Conservation (phyloP, 139 green algal species). For the Haematococcus sp. region DNA sequence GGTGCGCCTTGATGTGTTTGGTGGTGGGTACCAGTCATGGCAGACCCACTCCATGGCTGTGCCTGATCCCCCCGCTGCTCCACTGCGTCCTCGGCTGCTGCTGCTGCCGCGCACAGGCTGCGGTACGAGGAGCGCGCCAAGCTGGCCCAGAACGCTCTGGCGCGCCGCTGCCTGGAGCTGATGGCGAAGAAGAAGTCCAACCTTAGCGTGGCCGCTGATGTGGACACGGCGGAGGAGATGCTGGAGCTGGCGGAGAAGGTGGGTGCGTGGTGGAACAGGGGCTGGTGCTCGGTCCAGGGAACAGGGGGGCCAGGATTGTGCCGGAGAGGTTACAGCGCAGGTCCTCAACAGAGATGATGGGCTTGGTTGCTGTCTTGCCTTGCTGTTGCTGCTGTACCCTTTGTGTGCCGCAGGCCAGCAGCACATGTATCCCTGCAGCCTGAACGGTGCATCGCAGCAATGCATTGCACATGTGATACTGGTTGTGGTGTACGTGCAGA, state of each 20-base stretch:
- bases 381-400: too few species aligned
- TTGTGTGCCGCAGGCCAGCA: not conserved
- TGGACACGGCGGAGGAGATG: slow-evolving; percentile 86
- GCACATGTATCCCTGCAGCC: too few species aligned
- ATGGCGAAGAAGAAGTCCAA: slow-evolving; percentile 96
- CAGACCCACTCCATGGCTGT: too few species aligned
- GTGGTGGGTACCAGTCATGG: too few species aligned
- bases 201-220: slow-evolving; percentile 94
- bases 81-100: too few species aligned
- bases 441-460: too few species aligned
- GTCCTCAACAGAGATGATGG: not conserved
- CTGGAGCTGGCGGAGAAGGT: slow-evolving; percentile 86
- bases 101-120: slow-evolving; percentile 45
- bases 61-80: not conserved
- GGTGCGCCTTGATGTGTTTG: not conserved
- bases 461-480: not conserved
- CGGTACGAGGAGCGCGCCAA: slow-evolving; percentile 77
- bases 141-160: slow-evolving; percentile 71
- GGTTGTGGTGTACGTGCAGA: slow-evolving; percentile 33
- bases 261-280: not conserved
- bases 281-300: not conserved
- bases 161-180: slow-evolving; percentile 75
- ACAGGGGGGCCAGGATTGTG: too few species aligned
- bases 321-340: too few species aligned
- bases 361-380: not conserved